These are phyloP conservation scores for Clonostachys rosea DNA, from an alignment of 2,329 filamentous ascomycete genomes.

Conservation along the genomic window DNA sequence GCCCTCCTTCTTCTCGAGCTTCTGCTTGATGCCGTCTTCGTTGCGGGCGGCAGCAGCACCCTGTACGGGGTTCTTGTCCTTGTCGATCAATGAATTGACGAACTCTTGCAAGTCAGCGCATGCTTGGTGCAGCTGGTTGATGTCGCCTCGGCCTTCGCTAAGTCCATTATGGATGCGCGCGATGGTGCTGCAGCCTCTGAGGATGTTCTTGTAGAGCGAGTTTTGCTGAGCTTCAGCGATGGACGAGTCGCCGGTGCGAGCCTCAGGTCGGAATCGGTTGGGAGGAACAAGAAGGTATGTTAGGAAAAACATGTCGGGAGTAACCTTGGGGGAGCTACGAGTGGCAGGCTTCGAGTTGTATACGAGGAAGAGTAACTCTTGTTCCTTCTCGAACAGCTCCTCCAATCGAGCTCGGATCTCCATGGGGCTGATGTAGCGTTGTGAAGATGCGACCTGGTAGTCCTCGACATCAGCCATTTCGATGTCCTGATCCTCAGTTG, in stretches of 20 bases:
- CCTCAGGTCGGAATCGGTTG: constrained; percentile 86
- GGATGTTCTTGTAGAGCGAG: constrained; percentile 77
- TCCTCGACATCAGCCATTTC: constrained; percentile 24
- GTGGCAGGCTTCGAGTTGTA: constrained; percentile 70
- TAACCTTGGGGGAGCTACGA: constrained; percentile 53
- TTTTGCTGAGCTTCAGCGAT: constrained; percentile 90
- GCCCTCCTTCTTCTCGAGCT: constrained; percentile 97
- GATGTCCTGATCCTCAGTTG: constrained; percentile 12
- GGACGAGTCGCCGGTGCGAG: constrained; percentile 72
- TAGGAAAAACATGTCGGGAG: constrained; percentile 91
- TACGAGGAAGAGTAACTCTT: constrained; percentile 76
- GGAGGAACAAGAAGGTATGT: constrained; percentile 83
- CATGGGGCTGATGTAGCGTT: constrained; percentile 76
- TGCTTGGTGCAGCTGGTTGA: constrained; percentile 73
- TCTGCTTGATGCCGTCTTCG: constrained; percentile 95
- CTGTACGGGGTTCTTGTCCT: constrained; percentile 77
- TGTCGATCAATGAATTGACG: constrained; percentile 91
- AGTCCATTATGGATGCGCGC: constrained; percentile 60
- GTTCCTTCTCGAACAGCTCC: constrained; percentile 81
- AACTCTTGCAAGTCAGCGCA: constrained; percentile 82
- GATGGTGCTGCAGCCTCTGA: constrained; percentile 70
- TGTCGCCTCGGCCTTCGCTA: constrained; percentile 37
- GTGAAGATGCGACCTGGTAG: constrained; percentile 22
- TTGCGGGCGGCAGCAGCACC: constrained; percentile 73
- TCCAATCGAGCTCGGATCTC: constrained; percentile 78